Base-by-base conservation (phyloP, 2,329 filamentous ascomycete genomes). In the Trichoderma koningii region DNA sequence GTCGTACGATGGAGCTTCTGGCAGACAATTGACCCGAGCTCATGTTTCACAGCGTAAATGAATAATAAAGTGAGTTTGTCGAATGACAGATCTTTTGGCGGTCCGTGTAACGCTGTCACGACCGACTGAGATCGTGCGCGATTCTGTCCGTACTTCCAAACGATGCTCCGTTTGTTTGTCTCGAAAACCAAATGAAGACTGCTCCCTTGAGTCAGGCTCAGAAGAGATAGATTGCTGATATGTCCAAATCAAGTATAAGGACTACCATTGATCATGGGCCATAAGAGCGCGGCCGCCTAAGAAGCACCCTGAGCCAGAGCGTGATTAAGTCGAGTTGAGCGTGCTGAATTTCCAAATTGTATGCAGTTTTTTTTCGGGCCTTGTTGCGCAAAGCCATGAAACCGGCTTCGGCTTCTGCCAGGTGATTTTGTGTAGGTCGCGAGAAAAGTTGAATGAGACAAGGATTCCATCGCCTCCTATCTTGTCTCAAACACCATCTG, bases 401-500 rank as follows among this genome's bases (percentile, higher is more conserved):
- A 38, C 28, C 30, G 6, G 9, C 19, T 45, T 34, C 17, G 15
- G 48, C 28, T 38, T 14, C 26, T 45, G 50, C 19, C 19, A 17
- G 34, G 41, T 47, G 45, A 2, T 26, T 26, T 23, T 26, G 51
- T 48, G 38, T 38, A 55, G 15, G 51, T n/a, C 51, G 42, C 26
- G 19, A 55, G 41, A 48, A 47, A 47, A 2, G 42, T 17, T 2
- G 17, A 12, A 51, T 45, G 4, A 48, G 51, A 7, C 12, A 51
- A 50, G 1, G 12, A 15, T 26, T 6, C 15, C 14, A n/a, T 10
- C 42, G 26, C 1, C 5, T 62, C 38, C 23, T 65, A 59, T 52
- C 52, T 59, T 51, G 63, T 55, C 17, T 52, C 50, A 9, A 47
- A 50, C 28, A 53, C 17, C 44, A 55, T 34, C 17, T 52, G 66